Base-by-base conservation (phyloP, 495 filamentous ascomycete species). In the Cercophora samala region DNA sequence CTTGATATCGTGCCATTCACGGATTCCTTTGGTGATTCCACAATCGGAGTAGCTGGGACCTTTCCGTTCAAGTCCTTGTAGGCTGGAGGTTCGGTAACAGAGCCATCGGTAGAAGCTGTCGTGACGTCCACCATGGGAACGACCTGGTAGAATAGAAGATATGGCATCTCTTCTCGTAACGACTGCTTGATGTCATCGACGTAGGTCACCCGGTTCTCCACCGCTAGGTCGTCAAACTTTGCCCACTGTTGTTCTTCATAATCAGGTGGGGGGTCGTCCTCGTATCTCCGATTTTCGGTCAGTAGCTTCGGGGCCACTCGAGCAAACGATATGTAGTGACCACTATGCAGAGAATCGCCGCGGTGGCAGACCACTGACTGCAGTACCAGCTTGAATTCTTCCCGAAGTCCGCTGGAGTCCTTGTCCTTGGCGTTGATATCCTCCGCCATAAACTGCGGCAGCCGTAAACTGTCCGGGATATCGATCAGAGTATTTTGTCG, bases 61-160 rank as follows among this genome's bases (percentile, higher is more conserved):
- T 58, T 65, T 19, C 51, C 60, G 5, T 71, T 66, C 11, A 67
- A 83, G n/a, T 85, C 82, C 55, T 84, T 77, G 62, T 87, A 89
- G 5, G 88, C 83, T 11, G 87, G 83, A 3, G 85, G 80, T 4
- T 82, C 78, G n/a, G 70, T 66, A 19, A 79, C 76, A 29, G 84
- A 85, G 66, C 86, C 82, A 26, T 79, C 77, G 52, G 82, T 83
- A 11, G 84, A 84, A 62, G 83, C 79, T 0, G 84, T 76, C 6
- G 85, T 79, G 59, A 91, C 87, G 58, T 90, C 89, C 29, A 90
- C 86, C 68, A 96, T 90, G 0, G 94, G 95, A 46, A 93, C 83
- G 52, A 97, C 93, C 75, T 97, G 94, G 72, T 97, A 99, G 77
- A 97, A 97, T 0, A 99, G 80, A 2, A 99, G 84, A 70, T 99